These are phyloP conservation scores for Solanum appendiculatum DNA, from an alignment of 257 asterid genomes.

Conservation along the genomic window DNA sequence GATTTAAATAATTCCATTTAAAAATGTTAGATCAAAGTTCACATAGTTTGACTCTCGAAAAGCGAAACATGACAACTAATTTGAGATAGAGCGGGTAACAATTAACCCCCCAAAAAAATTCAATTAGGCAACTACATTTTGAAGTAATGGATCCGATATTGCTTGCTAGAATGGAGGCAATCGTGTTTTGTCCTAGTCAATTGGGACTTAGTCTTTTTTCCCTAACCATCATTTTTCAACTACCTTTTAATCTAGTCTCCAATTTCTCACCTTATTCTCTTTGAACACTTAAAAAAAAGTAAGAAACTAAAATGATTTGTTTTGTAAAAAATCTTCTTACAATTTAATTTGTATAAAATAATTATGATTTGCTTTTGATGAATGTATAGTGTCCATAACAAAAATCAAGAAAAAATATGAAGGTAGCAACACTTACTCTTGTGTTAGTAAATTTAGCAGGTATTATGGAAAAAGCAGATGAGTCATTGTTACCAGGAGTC, in stretches of 20 bases:
- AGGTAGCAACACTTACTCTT: constrained; percentile 45
- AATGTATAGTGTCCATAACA: not conserved
- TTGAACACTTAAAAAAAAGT: not conserved
- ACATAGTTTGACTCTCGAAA: not conserved
- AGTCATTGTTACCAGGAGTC: constrained; percentile 67
- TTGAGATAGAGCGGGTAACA: not conserved
- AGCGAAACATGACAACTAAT: not conserved
- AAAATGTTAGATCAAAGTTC: not conserved
- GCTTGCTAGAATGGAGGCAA: not conserved
- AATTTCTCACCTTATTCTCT: not conserved
- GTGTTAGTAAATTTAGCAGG: constrained; percentile 66
- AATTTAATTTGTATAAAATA: not conserved
- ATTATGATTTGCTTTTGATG: not conserved
- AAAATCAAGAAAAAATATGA: constrained; percentile 18
- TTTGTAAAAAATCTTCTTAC: not conserved
- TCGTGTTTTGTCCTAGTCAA: not conserved
- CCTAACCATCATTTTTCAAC: not conserved
- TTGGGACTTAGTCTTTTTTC: not conserved
- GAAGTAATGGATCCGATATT: not conserved
- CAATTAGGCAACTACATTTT: not conserved
- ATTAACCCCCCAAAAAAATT: not conserved
- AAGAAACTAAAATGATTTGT: not conserved
- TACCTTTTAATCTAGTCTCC: not conserved
- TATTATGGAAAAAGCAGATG: constrained; percentile 80
- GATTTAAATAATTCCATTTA: not conserved